Evolutionary conservation across 176 grass and related monocot genomes (phyloP).

Genomic region (Paspalum notatum): DNA sequence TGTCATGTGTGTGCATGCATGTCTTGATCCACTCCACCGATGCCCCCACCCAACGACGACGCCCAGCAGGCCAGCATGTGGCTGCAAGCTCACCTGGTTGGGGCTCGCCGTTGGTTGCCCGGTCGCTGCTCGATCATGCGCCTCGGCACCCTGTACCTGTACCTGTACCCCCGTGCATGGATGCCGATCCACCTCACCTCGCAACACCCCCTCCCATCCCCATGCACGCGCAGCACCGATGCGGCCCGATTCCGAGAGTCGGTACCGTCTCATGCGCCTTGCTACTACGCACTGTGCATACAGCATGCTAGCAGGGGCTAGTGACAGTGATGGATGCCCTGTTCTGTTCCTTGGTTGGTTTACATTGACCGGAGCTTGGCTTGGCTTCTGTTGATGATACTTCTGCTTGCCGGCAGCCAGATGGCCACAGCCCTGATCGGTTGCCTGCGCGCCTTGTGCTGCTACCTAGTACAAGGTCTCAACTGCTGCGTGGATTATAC

Average conservation of each 20-base stretch:
- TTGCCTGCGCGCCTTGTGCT: too few relatives aligned
- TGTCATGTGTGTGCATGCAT: not conserved
- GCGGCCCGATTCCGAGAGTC: slow-evolving; percentile 4
- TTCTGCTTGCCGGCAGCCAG: too few relatives aligned
- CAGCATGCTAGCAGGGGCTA: not conserved
- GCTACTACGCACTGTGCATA: too few relatives aligned
- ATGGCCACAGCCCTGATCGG: too few relatives aligned
- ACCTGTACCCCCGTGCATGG: not conserved
- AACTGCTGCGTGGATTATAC: too few relatives aligned
- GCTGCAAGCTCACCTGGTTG: slow-evolving; percentile 43
- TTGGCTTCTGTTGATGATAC: not conserved
- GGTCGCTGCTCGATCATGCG: slow-evolving; percentile 37
- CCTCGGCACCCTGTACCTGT: too few relatives aligned
- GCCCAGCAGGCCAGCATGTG: slow-evolving; percentile 24
- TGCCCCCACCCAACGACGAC: slow-evolving; percentile 7
- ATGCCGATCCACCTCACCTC: slow-evolving; percentile 20
- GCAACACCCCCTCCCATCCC: not conserved
- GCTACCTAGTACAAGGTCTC: too few relatives aligned
- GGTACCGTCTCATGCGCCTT: slow-evolving; percentile 37
- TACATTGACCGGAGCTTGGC: too few relatives aligned
- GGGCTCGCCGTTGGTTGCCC: slow-evolving; percentile 19
- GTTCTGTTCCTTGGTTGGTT: too few relatives aligned
- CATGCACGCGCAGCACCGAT: slow-evolving; percentile 28
- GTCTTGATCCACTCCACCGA: not conserved
- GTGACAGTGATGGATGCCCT: not conserved